Base-by-base conservation (phyloP, 2,329 filamentous ascomycete species). In the Alternaria sp. region DNA sequence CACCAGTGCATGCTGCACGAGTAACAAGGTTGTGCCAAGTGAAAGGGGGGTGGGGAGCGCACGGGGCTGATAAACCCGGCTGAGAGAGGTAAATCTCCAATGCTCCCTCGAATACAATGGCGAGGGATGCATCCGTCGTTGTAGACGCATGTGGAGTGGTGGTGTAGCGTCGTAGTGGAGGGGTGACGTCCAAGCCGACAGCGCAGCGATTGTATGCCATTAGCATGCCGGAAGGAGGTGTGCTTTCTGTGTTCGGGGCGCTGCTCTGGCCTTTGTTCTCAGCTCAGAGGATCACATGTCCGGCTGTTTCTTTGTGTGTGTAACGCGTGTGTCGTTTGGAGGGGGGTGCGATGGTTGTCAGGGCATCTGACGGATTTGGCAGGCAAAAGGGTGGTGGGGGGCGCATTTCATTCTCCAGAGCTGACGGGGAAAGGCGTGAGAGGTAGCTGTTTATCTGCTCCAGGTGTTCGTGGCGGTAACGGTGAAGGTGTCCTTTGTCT, bases 371-470 rank as follows among this genome's bases (percentile, higher is more conserved):
- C n/a, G 24, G 11, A 24, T 33, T 3, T 17, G 13, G 1, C 11
- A 17, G 26, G 31, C 28, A 28, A 1, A 23, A 5, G 13, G 26
- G 21, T 33, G 37, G 24, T 33, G 13, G 14, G 13, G 28, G 7
- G 29, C 17, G 0, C 5, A n/a, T 21, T 21, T 56, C 41, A 57
- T 29, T 28, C 41, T 21, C 3, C 33, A n/a, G 21, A 29, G 23
- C 56, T 51, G 3, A 72, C 63, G 0, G 73, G 73, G 10, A 74
- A 72, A 4, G 73, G 73, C n/a, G 73, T 76, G 8, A 74, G 46
- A 9, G 73, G 73, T 23, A 76, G 42, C 14, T 70, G 69, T 53
- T 76, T 76, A 11, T 68, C 64, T 31, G 61, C 61, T 9, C 62
- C 60, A 3, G 61, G 58, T 8, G 56, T 58, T 14, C 45, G 54